Evolutionary conservation across 805 yeast species (phyloP).

Genomic region (Kazachstania psychrophila): DNA sequence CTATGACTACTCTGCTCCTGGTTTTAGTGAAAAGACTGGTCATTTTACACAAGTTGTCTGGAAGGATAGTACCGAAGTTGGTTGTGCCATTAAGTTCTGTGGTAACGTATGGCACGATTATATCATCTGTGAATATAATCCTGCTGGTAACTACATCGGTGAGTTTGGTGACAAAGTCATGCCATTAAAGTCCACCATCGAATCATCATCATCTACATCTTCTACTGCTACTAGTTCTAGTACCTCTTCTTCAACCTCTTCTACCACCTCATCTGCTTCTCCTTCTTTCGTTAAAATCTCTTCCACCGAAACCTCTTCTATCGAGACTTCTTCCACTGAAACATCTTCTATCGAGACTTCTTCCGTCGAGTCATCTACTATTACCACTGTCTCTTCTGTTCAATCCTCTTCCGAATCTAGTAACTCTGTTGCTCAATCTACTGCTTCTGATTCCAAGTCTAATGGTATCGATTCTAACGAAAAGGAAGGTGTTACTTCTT

Average conservation of each 20-base stretch:
- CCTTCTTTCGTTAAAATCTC: neutral
- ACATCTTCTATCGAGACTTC: neutral
- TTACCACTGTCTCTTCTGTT: neutral
- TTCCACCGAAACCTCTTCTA: neutral
- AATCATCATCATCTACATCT: neutral
- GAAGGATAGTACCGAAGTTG: slow-evolving; percentile 52
- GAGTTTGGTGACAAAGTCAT: slow-evolving; percentile 34
- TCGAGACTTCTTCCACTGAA: neutral
- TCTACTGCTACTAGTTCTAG: neutral
- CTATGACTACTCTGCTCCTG: slow-evolving; percentile 43
- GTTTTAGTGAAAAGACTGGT: slow-evolving; percentile 41
- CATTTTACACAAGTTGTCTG: slow-evolving; percentile 75
- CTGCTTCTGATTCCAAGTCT: too few relatives aligned
- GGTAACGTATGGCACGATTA: slow-evolving; percentile 44
- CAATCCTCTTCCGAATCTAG: neutral
- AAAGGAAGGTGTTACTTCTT: neutral
- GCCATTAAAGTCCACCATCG: slow-evolving; percentile 4
- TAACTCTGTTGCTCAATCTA: neutral
- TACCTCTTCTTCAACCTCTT: neutral
- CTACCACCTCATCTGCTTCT: neutral
- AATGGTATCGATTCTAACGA: neutral
- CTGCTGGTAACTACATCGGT: slow-evolving; percentile 63
- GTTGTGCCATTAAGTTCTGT: slow-evolving; percentile 65
- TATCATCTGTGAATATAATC: slow-evolving; percentile 64
- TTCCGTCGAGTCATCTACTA: neutral